Base-by-base conservation (phyloP, 2,329 filamentous ascomycete genomes). In the Microdochium bolleyi region DNA sequence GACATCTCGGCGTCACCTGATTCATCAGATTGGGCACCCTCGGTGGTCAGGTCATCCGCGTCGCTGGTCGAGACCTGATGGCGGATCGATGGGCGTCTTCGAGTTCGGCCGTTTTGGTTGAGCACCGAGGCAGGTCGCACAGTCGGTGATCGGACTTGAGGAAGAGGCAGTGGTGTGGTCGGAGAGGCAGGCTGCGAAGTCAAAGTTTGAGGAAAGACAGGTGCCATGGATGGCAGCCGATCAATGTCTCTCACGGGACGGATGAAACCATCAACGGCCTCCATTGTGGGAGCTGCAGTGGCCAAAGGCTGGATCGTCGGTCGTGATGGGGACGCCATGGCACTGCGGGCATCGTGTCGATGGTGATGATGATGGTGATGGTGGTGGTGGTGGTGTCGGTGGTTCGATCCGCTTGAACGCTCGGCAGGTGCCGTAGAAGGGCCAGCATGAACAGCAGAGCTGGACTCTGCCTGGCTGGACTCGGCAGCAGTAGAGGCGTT, bases 1-100 rank as follows among this genome's bases (percentile, higher is more conserved):
- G 92, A 82, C 70, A 92, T 88, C 52, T 90, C 88, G 32, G 85
- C 81, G 66, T 89, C 86, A 19, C 84, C 82, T 22, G 87, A 85
- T 60, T 86, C 87, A 60, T 92, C 88, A n/a, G 86, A 88, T 19
- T 83, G 82, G 63, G 87, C 82, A 61, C 92, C 91, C 57, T 97
- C 92, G 11, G 85, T 84, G 62, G 90, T 89, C 56, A 87, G 79
- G 66, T 96, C 92, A 63, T 97, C 92, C 8, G 85, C 83, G 59
- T 96, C 92, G 5, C 84, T 88, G n/a, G 88, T 94, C 19, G 92
- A 96, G 57, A 87, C 83, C 64, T 96, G 91, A 63, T 96, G 92
- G 54, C 90, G 84, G 60, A 96, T 94, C 0, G 90, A 91, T 32
- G 91, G 90, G 34, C 92, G 82, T 61, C 89, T 79, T 51, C 87